Percentiles rank a stretch among this genome's conserved stretches.
Conservation (phyloP, 768 basidiomycete genomes). For the Suillus cothurnatus region DNA sequence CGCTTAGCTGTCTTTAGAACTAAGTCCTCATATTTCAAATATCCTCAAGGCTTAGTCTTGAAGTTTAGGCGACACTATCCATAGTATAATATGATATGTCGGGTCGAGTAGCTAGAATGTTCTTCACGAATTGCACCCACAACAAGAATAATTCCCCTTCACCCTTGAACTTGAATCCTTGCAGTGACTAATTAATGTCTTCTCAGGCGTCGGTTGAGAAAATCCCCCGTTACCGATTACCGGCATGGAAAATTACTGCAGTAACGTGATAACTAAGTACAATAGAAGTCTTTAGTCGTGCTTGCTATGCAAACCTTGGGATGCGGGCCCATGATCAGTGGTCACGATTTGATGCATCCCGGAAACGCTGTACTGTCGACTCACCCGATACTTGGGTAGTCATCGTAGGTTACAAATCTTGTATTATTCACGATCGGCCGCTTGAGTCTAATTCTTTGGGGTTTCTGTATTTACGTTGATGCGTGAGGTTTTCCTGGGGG, state of each 20-base stretch:
- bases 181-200: not conserved
- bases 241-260: not conserved
- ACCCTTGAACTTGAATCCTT: not conserved
- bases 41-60: not conserved
- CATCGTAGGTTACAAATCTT: not conserved
- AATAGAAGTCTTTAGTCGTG: not conserved
- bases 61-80: not conserved
- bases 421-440: not conserved
- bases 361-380: not conserved
- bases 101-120: not conserved
- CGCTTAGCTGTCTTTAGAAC: not conserved
- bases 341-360: not conserved
- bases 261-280: not conserved
- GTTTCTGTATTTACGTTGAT: not conserved
- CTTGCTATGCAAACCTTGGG: not conserved
- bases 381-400: not conserved
- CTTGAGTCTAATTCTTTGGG: not conserved
- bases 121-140: not conserved
- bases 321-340: not conserved
- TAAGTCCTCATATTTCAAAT: not conserved
- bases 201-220: not conserved
- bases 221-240: not conserved
- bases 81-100: no score
- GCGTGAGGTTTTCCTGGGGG: not conserved
- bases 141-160: not conserved